Evolutionary conservation across 2,329 filamentous ascomycete species (phyloP), one percentile per base, ranked within the genome.

Genomic region (Chaetomiaceae sp.): DNA sequence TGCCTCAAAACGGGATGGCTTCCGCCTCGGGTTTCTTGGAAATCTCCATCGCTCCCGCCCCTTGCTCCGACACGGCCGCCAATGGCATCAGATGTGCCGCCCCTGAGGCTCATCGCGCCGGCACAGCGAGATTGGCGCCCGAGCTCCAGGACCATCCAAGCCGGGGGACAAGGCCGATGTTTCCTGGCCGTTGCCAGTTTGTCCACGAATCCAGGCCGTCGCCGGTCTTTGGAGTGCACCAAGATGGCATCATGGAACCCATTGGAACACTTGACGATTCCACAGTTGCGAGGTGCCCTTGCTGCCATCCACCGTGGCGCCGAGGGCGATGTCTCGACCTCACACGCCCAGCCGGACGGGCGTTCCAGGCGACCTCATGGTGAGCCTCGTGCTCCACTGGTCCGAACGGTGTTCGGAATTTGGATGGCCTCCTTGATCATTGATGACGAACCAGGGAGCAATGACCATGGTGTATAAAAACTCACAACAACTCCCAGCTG

Each of bases 101-200:
- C 37, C 39, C 44, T 47, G n/a, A 34, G 2, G 3, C 46, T 39
- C 33, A 9, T n/a, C 25, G 33, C 37, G 34, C 44, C 53, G 55
- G 55, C 49, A 44, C 50, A 31, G 19, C 39, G 43, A 60, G 44
- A 53, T 57, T 54, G 47, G 20, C 39, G 37, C 39, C 38, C 11
- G 48, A 31, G 9, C 20, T 20, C 12, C 31, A 44, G 29, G 33
- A 54, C 36, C 4, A 4, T 11, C 52, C 53, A 58, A 51, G 59
- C 42, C 57, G 59, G 59, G 25, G 49, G 7, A 27, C 8, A 42
- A 53, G 47, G 50, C 57, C 59, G 53, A 58, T 47, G 23, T 58
- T 46, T 51, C 55, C 38, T 29, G n/a, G n/a, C n/a, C n/a, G n/a
- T n/a, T n/a, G n/a, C n/a, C n/a, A n/a, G 14, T 19, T 42, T 20